phyloP scores from a whole-genome alignment of 331 rosid genomes.

The Spiraea crenata region DNA sequence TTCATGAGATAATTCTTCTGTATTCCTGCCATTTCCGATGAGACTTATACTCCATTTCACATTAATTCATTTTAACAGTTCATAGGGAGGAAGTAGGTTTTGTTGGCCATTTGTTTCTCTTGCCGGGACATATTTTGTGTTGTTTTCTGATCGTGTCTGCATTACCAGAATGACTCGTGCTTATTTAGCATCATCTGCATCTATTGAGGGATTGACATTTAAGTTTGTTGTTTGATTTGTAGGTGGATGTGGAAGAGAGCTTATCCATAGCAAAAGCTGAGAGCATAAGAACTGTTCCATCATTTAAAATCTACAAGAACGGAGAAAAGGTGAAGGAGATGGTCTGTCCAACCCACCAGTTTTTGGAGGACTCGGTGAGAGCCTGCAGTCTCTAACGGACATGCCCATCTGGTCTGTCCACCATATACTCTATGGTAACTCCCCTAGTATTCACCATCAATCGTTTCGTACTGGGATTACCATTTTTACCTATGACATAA shows the following conservation, averaged over 20 bases:
- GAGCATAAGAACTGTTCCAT: constrained; percentile 63
- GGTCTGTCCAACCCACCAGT: constrained; percentile 65
- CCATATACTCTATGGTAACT: constrained; percentile 29
- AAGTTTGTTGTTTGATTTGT: constrained; percentile 23
- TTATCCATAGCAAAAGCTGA: constrained; percentile 61
- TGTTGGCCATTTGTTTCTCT: neutral
- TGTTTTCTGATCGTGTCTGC: neutral
- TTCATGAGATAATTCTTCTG: neutral
- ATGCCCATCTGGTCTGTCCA: constrained; percentile 18
- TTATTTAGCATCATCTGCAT: neutral
- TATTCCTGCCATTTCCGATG: neutral
- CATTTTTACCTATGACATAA: constrained; percentile 56
- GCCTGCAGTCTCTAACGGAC: constrained; percentile 44
- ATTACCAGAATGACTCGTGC: neutral
- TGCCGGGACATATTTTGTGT: neutral
- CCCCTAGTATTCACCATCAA: constrained; percentile 35
- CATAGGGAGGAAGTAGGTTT: neutral
- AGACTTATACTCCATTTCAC: neutral
- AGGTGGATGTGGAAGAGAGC: constrained; percentile 88
- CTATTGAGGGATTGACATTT: neutral
- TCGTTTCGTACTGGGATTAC: constrained; percentile 43
- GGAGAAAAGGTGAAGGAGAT: constrained; percentile 81
- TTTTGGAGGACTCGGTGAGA: constrained; percentile 74
- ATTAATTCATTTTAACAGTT: neutral
- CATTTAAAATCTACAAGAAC: constrained; percentile 79